Base-by-base conservation (phyloP, 495 filamentous ascomycete species). In the Aspergillus asperescens region DNA sequence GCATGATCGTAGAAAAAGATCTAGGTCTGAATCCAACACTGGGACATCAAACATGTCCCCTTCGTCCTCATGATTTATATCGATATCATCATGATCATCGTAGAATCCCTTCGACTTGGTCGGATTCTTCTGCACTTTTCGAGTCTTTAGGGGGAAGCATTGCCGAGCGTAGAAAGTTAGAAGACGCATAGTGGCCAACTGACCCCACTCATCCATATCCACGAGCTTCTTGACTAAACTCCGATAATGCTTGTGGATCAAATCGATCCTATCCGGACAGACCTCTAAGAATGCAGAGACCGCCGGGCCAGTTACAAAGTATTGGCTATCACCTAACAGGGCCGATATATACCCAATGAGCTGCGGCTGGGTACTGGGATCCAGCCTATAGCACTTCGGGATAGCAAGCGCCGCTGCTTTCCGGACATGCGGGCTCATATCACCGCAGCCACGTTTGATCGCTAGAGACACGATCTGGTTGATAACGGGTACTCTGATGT, bases 141-240 rank as follows among this genome's bases (percentile, higher is more conserved):
- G 69, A 22, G 72, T 88, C 66, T 81, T 80, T 27, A 76, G 76
- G 4, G 93, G 93, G 61, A 98, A 98, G 71, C 89, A 96, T 69
- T 82, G 84, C 22, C 93, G 81, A 5, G 88, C 83, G 60, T 98
- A 98, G 22, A 83, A 65, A 5, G 84, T 86, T 80, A 97, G 81
- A 52, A 97, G 69, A 39, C 82, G 81, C 58, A 97, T 57, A 8
- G 86, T 87, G 0, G 87, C 85, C 2, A 96, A 67, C 67, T 98
- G 93, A 38, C 89, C 85, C 93, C 93, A 98, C 67, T 98, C 93
- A 68, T 98, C 93, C 93, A 98, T 98, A 62, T 97, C 93, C 23
- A 96, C 88, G 24, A 97, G 71, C 74, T 96, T 95, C 66, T 82
- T 88, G 34, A 92, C 82, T 38, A 98, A 69, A 42, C 78, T 74